Conservation (phyloP, 2,329 filamentous ascomycete genomes). For the Claviceps sp. region DNA sequence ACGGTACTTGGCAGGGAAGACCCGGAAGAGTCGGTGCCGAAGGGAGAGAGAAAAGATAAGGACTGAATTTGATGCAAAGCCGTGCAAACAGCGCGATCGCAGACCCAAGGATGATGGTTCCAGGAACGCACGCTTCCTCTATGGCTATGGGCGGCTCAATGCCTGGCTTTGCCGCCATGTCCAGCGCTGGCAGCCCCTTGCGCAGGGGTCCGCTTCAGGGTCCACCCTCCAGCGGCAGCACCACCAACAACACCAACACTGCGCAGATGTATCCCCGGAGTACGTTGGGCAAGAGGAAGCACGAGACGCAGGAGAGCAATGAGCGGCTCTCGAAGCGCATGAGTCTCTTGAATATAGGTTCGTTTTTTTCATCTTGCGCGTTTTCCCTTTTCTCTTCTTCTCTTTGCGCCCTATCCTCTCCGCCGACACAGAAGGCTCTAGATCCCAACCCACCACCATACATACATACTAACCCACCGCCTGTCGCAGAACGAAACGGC, state of each 20-base stretch:
- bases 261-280: too few relatives aligned
- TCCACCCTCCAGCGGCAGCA: not conserved
- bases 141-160: not conserved
- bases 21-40: too few relatives aligned
- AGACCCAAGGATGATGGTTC: slow-evolving; percentile 19
- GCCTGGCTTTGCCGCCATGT: not conserved
- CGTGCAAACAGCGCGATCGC: not conserved
- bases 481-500: slow-evolving; percentile 42
- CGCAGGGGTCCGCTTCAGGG: not conserved
- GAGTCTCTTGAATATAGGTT: slow-evolving; percentile 72
- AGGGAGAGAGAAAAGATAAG: not conserved
- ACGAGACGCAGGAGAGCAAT: slow-evolving; percentile 40
- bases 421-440: too few relatives aligned
- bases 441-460: not conserved
- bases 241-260: slow-evolving; percentile 1
- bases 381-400: too few relatives aligned
- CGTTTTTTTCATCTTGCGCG: not conserved
- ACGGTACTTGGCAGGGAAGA: too few relatives aligned
- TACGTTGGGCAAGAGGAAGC: slow-evolving; percentile 42
- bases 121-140: slow-evolving; percentile 14
- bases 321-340: slow-evolving; percentile 76
- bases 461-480: not conserved
- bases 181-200: not conserved
- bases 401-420: too few relatives aligned
- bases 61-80: too few relatives aligned